Conservation (phyloP, 495 filamentous ascomycete species). For the Sabuloglossum arenarium region DNA sequence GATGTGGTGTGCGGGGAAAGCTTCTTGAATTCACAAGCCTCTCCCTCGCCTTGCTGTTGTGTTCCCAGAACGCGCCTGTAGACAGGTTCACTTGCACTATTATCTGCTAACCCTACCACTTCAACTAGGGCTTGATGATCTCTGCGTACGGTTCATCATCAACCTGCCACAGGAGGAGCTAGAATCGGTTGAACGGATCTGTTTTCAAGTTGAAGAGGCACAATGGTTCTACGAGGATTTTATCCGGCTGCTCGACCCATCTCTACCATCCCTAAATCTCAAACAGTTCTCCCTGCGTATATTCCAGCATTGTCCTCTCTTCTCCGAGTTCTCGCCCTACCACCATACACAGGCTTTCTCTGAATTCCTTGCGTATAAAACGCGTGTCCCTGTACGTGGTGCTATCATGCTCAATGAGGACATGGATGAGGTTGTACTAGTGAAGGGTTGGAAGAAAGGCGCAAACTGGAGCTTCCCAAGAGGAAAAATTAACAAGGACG, state of each 20-base stretch:
- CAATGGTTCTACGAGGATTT: slow-evolving; percentile 99
- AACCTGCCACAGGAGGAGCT: slow-evolving; percentile 85
- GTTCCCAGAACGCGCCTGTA: background rate
- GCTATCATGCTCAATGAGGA: slow-evolving; percentile 77
- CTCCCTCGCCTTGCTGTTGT: background rate
- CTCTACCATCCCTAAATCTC: slow-evolving; percentile 63
- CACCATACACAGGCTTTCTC: slow-evolving; percentile 64
- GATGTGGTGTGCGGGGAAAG: background rate
- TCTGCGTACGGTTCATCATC: slow-evolving; percentile 88
- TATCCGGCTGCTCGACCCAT: slow-evolving; percentile 72
- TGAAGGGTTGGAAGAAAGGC: slow-evolving; percentile 94
- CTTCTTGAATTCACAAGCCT: background rate
- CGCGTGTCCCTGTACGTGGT: slow-evolving; percentile 76
- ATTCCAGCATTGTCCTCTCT: slow-evolving; percentile 78
- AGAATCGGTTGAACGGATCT: slow-evolving; percentile 73
- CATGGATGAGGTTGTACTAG: slow-evolving; percentile 81
- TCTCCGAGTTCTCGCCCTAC: slow-evolving; percentile 57
- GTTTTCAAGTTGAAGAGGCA: slow-evolving; percentile 95
- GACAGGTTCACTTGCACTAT: background rate
- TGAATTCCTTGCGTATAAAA: slow-evolving; percentile 84
- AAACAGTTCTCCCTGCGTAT: slow-evolving; percentile 68
- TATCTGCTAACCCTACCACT: background rate
- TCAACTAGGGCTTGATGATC: slow-evolving; percentile 68
- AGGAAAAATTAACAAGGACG: slow-evolving; percentile 94
- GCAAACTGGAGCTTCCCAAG: slow-evolving; percentile 92